Base-by-base conservation (phyloP, 306 rosid species). In the Acacia confusa region DNA sequence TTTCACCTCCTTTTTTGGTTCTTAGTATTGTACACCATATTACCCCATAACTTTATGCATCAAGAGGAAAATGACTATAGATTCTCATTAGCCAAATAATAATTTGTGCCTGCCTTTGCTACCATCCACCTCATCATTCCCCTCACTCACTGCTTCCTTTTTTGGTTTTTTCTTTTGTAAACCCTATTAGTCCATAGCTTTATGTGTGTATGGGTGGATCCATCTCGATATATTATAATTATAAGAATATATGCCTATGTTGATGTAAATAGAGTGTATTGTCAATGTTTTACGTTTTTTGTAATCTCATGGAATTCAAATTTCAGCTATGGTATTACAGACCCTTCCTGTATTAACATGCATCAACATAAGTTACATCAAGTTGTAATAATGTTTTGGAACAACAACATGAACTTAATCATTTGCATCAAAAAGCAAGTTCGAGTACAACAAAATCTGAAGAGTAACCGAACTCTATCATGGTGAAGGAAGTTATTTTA, bases 221-320 rank as follows among this genome's bases (percentile, higher is more conserved):
- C 52, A 3, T 14, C 4, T 12, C 7, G 20, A 58, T 78, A 74
- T 78, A 70, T 75, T 48, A 69, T 25, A 22, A 24, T 20, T 13
- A 53, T 75, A 14, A 50, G 38, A 50, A 67, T 57, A 25, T 76
- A 74, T 36, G 40, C 43, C 63, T 52, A 43, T 57, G 60, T 5
- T 57, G 15, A 17, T 78, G 63, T 47, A 78, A 67, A 25, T 66
- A 47, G n/a, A n/a, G 19, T 30, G 36, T 47, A 77, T 30, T 73
- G 60, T 81, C 40, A 28, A 68, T 50, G 58, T 30, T 75, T 61
- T 60, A 52, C 53, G 50, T 43, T 28, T 48, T 61, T 45, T 58
- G 19, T 25, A 57, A 7, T 38, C 14, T 40, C 58, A 9, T 24
- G 43, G 70, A 74, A 58, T 67, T 67, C 20, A 43, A 66, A 44